Evolutionary conservation across 306 rosid genomes (phyloP).

Genomic region (Pterocarpus santalinus): DNA sequence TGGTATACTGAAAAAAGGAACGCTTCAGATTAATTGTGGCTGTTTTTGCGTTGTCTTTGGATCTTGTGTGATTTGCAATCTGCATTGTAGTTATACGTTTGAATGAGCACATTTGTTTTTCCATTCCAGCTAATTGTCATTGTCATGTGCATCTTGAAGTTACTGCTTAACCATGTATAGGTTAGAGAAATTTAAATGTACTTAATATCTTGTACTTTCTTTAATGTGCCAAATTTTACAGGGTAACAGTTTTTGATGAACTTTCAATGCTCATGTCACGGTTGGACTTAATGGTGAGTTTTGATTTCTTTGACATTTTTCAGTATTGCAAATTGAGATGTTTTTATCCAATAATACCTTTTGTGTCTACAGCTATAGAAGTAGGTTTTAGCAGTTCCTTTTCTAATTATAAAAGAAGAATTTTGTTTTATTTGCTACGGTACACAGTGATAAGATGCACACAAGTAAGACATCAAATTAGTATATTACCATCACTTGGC

Average conservation of each 20-base stretch:
- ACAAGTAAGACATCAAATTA: constrained; percentile 37
- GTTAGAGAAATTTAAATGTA: constrained; percentile 27
- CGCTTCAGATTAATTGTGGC: constrained; percentile 9
- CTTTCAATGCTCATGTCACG: constrained; percentile 71
- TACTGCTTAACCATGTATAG: constrained; percentile 35
- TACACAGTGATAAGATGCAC: constrained; percentile 31
- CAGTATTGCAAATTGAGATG: constrained; percentile 29
- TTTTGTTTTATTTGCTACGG: constrained; percentile 1
- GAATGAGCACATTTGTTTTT: constrained; percentile 29
- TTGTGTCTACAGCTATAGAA: constrained; percentile 14
- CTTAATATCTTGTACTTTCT: constrained; percentile 30
- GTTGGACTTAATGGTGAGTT: constrained; percentile 71
- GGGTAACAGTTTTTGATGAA: constrained; percentile 78
- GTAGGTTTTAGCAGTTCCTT: constrained; percentile 15
- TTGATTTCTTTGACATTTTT: constrained; percentile 36
- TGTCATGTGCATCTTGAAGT: constrained; percentile 26
- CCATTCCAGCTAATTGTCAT: constrained; percentile 24
- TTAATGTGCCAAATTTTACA: constrained; percentile 50
- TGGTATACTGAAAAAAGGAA: background rate
- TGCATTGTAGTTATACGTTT: constrained; percentile 33
- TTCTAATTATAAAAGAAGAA: background rate
- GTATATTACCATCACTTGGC: background rate
- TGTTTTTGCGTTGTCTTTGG: constrained; percentile 29
- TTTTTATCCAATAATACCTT: background rate
- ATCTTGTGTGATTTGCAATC: constrained; percentile 34